Conservation (phyloP, 2,329 filamentous ascomycete genomes). For the Tolypocladium album region DNA sequence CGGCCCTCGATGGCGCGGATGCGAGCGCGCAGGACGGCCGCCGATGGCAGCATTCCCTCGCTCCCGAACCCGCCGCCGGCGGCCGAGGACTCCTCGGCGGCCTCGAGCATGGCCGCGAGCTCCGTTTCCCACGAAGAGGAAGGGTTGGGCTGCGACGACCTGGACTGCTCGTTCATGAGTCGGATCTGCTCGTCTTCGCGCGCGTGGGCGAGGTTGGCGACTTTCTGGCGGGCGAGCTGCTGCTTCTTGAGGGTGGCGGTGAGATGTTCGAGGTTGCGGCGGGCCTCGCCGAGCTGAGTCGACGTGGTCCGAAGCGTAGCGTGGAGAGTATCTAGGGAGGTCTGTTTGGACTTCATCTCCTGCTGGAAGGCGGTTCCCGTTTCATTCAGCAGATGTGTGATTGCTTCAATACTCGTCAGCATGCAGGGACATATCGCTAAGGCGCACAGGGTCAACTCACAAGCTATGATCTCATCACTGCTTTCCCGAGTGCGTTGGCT, state of each 20-base stretch:
- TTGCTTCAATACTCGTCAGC: constrained; percentile 38
- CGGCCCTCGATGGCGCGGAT: constrained; percentile 60
- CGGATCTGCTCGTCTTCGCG: constrained; percentile 57
- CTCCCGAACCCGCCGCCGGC: constrained; percentile 23
- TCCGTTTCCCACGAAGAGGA: constrained; percentile 44
- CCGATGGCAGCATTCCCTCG: constrained; percentile 42
- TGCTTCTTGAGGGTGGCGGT: constrained; percentile 54
- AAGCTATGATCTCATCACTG: constrained; percentile 67
- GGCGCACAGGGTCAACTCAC: constrained; percentile 36
- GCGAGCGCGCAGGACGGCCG: constrained; percentile 52
- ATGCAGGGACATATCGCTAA: not conserved
- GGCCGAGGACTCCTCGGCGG: constrained; percentile 23
- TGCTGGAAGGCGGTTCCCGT: constrained; percentile 70
- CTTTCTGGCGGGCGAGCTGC: constrained; percentile 58
- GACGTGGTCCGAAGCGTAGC: constrained; percentile 71
- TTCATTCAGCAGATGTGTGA: constrained; percentile 71
- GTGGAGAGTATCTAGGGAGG: constrained; percentile 73
- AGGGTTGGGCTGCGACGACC: constrained; percentile 31
- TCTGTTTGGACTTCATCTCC: constrained; percentile 75
- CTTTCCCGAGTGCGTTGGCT: constrained; percentile 56
- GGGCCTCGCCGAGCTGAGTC: constrained; percentile 65
- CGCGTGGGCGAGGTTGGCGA: constrained; percentile 67
- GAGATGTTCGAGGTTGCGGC: constrained; percentile 60
- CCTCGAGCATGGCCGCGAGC: constrained; percentile 34
- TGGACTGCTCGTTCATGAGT: constrained; percentile 29